Percentiles rank a stretch among this genome's conserved stretches.
Evolutionary conservation across 192 early-diverging fungal species (phyloP).

Genomic region (Diversispora epigaea): DNA sequence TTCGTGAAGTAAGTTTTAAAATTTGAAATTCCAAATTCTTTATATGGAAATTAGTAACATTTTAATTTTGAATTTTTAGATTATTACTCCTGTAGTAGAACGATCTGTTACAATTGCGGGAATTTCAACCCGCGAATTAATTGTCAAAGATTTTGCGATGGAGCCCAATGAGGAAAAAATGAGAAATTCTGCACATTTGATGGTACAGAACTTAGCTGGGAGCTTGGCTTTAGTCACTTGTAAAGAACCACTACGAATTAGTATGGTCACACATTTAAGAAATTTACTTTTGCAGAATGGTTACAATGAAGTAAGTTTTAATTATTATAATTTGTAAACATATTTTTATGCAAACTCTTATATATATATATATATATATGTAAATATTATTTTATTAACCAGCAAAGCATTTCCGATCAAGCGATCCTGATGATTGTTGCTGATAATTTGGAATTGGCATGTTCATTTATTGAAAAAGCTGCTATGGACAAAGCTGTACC

Average conservation of each 20-base stretch:
- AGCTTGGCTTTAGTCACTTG: conserved; percentile 87
- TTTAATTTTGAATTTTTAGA: conserved; percentile 29
- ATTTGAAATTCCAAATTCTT: neutral
- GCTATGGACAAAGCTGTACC: conserved; percentile 93
- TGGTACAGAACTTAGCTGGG: conserved; percentile 92
- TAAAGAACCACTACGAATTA: conserved; percentile 86
- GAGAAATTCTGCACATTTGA: conserved; percentile 89
- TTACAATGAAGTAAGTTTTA: conserved; percentile 59
- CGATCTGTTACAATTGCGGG: conserved; percentile 91
- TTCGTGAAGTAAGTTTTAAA: conserved; percentile 65
- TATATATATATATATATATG: no score
- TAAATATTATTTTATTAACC: conserved; percentile 9
- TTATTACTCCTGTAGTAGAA: conserved; percentile 87
- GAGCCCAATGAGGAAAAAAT: conserved; percentile 94
- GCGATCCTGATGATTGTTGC: conserved; percentile 80
- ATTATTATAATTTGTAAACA: no score
- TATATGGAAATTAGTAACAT: neutral
- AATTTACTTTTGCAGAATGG: conserved; percentile 73
- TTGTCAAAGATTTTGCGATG: conserved; percentile 93
- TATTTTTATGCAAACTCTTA: no score
- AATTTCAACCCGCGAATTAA: conserved; percentile 87
- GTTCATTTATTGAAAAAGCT: conserved; percentile 91
- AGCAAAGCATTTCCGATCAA: conserved; percentile 77
- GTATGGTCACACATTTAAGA: conserved; percentile 74
- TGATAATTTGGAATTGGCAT: conserved; percentile 94